These are phyloP conservation scores for Samsoniella hepiali DNA, from an alignment of 2,329 filamentous ascomycete genomes.

Conservation along the genomic window DNA sequence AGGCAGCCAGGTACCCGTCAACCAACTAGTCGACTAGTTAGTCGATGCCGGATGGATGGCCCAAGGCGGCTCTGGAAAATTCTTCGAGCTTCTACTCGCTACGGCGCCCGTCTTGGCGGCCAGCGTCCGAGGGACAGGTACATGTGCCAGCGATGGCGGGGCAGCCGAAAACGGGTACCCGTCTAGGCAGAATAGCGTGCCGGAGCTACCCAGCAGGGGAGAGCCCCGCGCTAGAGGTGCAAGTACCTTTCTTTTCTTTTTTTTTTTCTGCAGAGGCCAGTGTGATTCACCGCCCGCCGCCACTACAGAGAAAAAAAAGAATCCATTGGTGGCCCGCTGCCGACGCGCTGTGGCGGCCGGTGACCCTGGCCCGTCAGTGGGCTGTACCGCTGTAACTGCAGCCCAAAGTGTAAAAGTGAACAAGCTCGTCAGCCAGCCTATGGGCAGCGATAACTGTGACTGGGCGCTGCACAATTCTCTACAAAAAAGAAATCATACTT, in stretches of 20 bases:
- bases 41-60: not conserved
- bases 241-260: conserved; percentile 11
- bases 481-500: not conserved
- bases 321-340: not conserved
- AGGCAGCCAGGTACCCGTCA: not conserved
- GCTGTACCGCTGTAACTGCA: not conserved
- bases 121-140: conserved; percentile 20
- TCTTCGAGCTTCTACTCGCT: conserved; percentile 26
- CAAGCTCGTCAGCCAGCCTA: not conserved
- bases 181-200: not conserved
- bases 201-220: not conserved
- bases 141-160: conserved; percentile 10
- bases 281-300: not conserved
- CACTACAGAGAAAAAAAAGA: not conserved
- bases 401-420: not conserved
- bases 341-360: not conserved
- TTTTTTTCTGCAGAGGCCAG: not conserved
- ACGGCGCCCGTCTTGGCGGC: conserved; percentile 14
- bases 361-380: not conserved
- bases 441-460: not conserved
- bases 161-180: conserved; percentile 12
- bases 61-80: conserved; percentile 26
- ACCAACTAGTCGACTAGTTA: not conserved
- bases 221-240: not conserved
- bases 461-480: not conserved